Evolutionary conservation across 306 rosid species (phyloP).

Genomic region (Citrullus colocynthis): DNA sequence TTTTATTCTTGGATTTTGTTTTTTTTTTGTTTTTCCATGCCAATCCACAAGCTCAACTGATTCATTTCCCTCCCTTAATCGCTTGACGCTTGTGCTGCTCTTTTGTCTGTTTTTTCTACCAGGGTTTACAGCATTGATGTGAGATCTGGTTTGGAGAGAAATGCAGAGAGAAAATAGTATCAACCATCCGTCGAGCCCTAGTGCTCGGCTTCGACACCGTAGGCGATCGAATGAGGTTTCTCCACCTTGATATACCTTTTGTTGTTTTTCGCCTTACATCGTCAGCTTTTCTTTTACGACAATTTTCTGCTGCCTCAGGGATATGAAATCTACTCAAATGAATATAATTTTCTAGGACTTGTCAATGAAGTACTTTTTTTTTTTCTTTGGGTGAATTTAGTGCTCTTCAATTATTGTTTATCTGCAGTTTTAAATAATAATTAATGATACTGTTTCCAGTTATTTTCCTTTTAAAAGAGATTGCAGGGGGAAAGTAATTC

Average conservation of each 20-base stretch:
- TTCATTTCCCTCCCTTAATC: not conserved
- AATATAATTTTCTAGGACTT: not conserved
- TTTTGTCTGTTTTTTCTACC: not conserved
- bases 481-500: not conserved
- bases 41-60: not conserved
- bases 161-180: conserved; percentile 9
- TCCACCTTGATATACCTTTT: not conserved
- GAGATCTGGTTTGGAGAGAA: not conserved
- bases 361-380: not conserved
- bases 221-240: conserved; percentile 16
- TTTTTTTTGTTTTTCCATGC: too few relatives aligned
- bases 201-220: conserved; percentile 11
- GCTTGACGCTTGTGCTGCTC: not conserved
- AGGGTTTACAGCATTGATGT: not conserved
- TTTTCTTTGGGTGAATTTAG: not conserved
- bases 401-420: not conserved
- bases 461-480: not conserved
- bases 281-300: not conserved
- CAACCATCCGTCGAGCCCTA: conserved; percentile 7
- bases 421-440: not conserved
- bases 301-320: not conserved
- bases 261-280: not conserved
- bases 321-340: not conserved
- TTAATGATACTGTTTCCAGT: not conserved
- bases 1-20: not conserved